These are phyloP conservation scores for Trichoderma lentiforme DNA, from an alignment of 2,329 filamentous ascomycete genomes.

Conservation along the genomic window DNA sequence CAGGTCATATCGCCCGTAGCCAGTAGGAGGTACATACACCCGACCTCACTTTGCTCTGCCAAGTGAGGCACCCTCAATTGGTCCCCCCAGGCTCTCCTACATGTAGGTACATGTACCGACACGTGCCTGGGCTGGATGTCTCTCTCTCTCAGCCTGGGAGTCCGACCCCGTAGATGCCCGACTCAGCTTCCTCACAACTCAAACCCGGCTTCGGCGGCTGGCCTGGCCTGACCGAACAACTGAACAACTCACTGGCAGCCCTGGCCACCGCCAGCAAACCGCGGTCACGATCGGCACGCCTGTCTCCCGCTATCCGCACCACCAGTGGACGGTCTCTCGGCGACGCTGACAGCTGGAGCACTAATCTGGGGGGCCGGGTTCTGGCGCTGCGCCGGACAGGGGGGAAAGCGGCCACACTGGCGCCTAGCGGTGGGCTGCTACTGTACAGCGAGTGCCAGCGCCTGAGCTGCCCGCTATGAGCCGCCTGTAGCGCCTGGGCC, in stretches of 20 bases:
- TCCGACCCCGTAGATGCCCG: background rate
- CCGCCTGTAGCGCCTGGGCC: constrained; percentile 14
- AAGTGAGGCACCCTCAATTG: background rate
- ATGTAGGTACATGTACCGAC: background rate
- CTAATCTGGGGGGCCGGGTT: constrained; percentile 28
- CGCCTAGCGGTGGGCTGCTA: background rate
- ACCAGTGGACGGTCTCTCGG: background rate
- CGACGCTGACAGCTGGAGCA: constrained; percentile 22
- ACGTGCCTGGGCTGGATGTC: background rate
- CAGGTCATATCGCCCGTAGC: background rate
- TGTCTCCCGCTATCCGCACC: background rate
- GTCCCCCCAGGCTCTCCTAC: background rate
- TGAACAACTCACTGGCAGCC: constrained; percentile 12
- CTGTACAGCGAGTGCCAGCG: background rate
- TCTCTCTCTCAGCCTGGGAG: background rate
- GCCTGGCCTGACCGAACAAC: constrained; percentile 3
- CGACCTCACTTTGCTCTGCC: background rate
- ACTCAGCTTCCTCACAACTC: background rate
- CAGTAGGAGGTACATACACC: background rate
- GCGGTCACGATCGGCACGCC: constrained; percentile 14
- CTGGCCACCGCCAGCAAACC: constrained; percentile 2
- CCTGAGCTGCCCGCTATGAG: constrained; percentile 11
- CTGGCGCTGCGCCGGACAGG: constrained; percentile 15
- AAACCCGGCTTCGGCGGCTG: constrained; percentile 9
- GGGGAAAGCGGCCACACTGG: background rate